These are phyloP conservation scores for Mortierella sp. DNA, from an alignment of 371 early-diverging fungal genomes.

Conservation along the genomic window DNA sequence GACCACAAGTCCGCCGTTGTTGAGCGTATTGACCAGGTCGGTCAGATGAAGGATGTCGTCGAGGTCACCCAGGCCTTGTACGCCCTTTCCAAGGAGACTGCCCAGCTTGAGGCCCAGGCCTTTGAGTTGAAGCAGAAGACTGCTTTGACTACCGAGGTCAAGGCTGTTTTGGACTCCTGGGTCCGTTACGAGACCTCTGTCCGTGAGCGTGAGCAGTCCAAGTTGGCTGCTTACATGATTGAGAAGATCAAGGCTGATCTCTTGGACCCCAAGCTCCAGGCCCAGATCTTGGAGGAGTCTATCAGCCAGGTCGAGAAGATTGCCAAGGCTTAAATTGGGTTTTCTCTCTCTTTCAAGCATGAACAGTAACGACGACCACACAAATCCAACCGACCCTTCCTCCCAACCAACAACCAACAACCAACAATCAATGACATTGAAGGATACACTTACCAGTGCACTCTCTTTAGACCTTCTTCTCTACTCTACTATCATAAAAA, in stretches of 20 bases:
- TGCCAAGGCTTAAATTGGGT: constrained; percentile 52
- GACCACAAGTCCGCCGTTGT: constrained; percentile 94
- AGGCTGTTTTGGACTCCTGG: constrained; percentile 94
- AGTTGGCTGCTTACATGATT: constrained; percentile 89
- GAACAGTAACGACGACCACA: background rate
- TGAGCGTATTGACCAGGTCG: constrained; percentile 90
- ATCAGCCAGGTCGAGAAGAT: constrained; percentile 63
- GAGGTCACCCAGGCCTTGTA: constrained; percentile 94
- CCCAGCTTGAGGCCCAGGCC: constrained; percentile 92
- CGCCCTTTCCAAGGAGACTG: constrained; percentile 95
- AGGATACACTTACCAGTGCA: constrained; percentile 8
- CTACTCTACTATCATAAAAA: constrained; percentile 14
- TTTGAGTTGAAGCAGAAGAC: constrained; percentile 95
- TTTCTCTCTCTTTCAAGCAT: background rate
- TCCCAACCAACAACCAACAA: background rate
- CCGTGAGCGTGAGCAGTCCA: constrained; percentile 95
- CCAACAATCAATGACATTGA: constrained; percentile 2
- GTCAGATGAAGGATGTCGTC: constrained; percentile 94
- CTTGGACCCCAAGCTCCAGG: constrained; percentile 79
- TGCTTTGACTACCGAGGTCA: constrained; percentile 87
- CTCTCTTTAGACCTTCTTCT: constrained; percentile 16
- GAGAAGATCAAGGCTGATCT: constrained; percentile 87
- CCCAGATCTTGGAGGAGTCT: constrained; percentile 62
- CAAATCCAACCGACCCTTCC: background rate
- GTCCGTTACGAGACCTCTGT: constrained; percentile 95